Percentiles rank a stretch among this genome's conserved stretches.
Evolutionary conservation across 2,329 filamentous ascomycete species (phyloP).

Genomic region (Dothistroma septosporum): DNA sequence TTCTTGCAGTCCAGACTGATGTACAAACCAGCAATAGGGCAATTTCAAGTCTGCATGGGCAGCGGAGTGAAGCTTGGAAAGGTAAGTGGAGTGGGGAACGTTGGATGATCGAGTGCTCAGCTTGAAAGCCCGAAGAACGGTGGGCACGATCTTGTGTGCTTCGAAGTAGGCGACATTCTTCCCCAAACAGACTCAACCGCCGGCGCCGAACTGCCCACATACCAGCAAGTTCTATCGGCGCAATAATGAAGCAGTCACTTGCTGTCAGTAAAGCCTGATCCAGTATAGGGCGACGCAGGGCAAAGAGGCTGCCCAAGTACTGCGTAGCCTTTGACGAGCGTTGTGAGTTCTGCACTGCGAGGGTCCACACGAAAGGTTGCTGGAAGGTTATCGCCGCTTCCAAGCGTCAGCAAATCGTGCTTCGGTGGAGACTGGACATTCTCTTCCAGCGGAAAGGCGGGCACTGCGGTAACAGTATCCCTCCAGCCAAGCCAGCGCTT

Average conservation of each 20-base stretch:
- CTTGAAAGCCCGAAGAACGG: not conserved
- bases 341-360: not conserved
- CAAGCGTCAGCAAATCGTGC: not conserved
- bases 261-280: slow-evolving; percentile 17
- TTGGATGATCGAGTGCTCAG: not conserved
- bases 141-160: not conserved
- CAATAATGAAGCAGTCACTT: slow-evolving; percentile 1
- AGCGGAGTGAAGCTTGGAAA: not conserved
- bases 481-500: slow-evolving; percentile 1
- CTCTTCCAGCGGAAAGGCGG: not conserved
- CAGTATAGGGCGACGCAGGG: not conserved
- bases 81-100: not conserved
- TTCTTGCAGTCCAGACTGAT: not conserved
- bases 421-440: not conserved
- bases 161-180: slow-evolving; percentile 23
- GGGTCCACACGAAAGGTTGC: not conserved
- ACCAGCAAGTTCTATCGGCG: slow-evolving; percentile 14
- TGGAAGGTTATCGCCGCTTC: not conserved
- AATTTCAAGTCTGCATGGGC: not conserved
- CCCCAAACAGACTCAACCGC: slow-evolving; percentile 35
- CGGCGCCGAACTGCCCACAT: slow-evolving; percentile 31
- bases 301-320: not conserved
- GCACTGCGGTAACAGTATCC: not conserved
- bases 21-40: not conserved
- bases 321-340: not conserved